Percentiles rank a stretch among this genome's conserved stretches.
Evolutionary conservation across 805 yeast species (phyloP).

Genomic region (Starmerella etchellsii): DNA sequence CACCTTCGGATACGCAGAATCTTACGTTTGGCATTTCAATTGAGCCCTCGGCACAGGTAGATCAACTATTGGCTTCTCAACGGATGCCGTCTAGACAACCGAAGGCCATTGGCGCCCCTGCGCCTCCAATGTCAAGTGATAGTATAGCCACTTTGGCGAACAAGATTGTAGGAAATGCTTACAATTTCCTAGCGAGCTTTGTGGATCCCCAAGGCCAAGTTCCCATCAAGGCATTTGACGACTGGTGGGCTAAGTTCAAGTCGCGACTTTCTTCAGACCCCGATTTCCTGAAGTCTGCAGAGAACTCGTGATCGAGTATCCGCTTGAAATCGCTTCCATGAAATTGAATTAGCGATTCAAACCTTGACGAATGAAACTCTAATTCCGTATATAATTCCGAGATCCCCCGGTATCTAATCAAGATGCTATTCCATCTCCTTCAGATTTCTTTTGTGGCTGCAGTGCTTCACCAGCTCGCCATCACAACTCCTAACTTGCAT

Average conservation of each 20-base stretch:
- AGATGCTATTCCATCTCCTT: background rate
- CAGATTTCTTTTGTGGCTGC: background rate
- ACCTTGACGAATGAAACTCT: too few species aligned
- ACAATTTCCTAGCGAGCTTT: slow-evolving; percentile 81
- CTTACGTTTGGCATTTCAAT: slow-evolving; percentile 75
- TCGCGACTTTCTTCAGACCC: slow-evolving; percentile 68
- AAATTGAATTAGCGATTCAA: too few species aligned
- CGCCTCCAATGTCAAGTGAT: slow-evolving; percentile 29
- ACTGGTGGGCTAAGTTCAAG: slow-evolving; percentile 89
- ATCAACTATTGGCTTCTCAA: slow-evolving; percentile 34
- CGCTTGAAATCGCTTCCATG: too few species aligned
- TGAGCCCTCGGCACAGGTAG: slow-evolving; percentile 63
- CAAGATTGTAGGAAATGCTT: slow-evolving; percentile 82
- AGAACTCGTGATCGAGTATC: slow-evolving; percentile 14
- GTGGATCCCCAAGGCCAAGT: slow-evolving; percentile 69
- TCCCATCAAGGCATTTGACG: slow-evolving; percentile 74
- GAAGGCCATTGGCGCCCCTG: slow-evolving; percentile 8
- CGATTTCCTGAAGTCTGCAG: slow-evolving; percentile 48
- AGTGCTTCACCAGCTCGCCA: slow-evolving; percentile 5
- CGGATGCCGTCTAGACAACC: slow-evolving; percentile 7
- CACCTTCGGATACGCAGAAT: slow-evolving; percentile 22
- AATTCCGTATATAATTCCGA: too few species aligned
- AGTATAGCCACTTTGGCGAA: slow-evolving; percentile 58
- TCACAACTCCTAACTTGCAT: slow-evolving; percentile 22
- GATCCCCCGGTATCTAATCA: too few species aligned